phyloP scores from a whole-genome alignment of 352 stramenopile species.

The Pythium aquatile region DNA sequence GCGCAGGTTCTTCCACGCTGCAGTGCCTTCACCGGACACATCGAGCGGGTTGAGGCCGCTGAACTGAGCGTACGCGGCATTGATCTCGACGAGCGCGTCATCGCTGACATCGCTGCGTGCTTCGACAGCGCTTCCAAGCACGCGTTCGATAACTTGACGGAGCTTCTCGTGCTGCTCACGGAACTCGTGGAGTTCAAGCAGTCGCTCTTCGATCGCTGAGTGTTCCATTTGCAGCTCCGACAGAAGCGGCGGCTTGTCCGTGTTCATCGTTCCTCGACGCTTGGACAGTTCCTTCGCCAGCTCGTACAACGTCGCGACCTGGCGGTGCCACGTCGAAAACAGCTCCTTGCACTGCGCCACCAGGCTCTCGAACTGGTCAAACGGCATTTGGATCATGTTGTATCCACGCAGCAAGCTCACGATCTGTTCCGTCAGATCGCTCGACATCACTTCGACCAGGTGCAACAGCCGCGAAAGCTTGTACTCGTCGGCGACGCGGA shows the following conservation, averaged over 20 bases:
- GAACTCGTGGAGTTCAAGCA: constrained; percentile 90
- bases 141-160: constrained; percentile 80
- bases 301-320: constrained; percentile 83
- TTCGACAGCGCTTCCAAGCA: constrained; percentile 66
- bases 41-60: constrained; percentile 80
- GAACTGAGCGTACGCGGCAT: constrained; percentile 86
- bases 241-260: constrained; percentile 74
- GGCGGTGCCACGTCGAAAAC: constrained; percentile 84
- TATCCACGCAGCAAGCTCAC: constrained; percentile 79
- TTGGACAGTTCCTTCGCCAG: constrained; percentile 85
- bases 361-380: constrained; percentile 80
- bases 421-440: constrained; percentile 80
- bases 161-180: constrained; percentile 91
- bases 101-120: constrained; percentile 61
- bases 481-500: constrained; percentile 88
- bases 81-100: constrained; percentile 85
- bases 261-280: constrained; percentile 79
- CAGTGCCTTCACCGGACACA: constrained; percentile 78
- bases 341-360: constrained; percentile 79
- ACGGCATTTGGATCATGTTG: constrained; percentile 82
- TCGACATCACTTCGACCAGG: constrained; percentile 86
- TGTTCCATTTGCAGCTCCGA: constrained; percentile 88
- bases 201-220: constrained; percentile 78
- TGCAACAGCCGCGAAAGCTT: constrained; percentile 76
- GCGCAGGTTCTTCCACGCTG: constrained; percentile 81